phyloP scores from a whole-genome alignment of 371 early-diverging fungal species.

The Neoconidiobolus thromboides region DNA sequence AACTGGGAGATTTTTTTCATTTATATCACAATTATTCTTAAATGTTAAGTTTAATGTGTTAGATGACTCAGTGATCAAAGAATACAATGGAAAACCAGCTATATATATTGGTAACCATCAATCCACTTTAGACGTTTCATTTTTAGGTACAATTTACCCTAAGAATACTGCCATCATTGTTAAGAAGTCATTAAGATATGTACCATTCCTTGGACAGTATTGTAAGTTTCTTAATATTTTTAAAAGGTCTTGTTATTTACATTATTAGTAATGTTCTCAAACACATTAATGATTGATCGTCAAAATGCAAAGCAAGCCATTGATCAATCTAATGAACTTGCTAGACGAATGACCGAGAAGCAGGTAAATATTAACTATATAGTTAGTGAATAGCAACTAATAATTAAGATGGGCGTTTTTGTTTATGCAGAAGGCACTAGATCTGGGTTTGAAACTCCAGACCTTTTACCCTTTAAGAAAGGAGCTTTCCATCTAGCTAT shows the following conservation, averaged over 20 bases:
- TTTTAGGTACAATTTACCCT: constrained; percentile 53
- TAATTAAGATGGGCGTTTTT: constrained; percentile 46
- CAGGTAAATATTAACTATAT: constrained; percentile 24
- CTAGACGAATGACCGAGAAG: constrained; percentile 45
- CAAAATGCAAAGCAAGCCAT: constrained; percentile 60
- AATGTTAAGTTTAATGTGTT: background rate
- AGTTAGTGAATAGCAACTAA: background rate
- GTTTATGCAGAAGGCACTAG: constrained; percentile 93
- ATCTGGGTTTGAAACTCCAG: constrained; percentile 42
- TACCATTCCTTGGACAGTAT: constrained; percentile 72
- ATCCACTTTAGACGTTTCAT: constrained; percentile 54
- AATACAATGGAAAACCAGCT: constrained; percentile 18
- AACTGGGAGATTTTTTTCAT: too few species aligned
- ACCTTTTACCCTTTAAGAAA: constrained; percentile 80
- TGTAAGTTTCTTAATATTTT: constrained; percentile 32
- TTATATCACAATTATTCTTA: too few species aligned
- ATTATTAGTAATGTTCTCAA: constrained; percentile 40
- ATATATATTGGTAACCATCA: constrained; percentile 79
- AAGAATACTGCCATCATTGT: constrained; percentile 53
- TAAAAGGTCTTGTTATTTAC: background rate
- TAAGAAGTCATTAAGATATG: constrained; percentile 57
- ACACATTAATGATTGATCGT: constrained; percentile 77
- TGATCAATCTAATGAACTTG: constrained; percentile 57
- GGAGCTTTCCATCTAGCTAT: constrained; percentile 84
- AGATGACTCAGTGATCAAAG: background rate